Evolutionary conservation across 768 basidiomycete species (phyloP), one percentile per base, ranked within the genome.

Genomic region (Calocybe indica): DNA sequence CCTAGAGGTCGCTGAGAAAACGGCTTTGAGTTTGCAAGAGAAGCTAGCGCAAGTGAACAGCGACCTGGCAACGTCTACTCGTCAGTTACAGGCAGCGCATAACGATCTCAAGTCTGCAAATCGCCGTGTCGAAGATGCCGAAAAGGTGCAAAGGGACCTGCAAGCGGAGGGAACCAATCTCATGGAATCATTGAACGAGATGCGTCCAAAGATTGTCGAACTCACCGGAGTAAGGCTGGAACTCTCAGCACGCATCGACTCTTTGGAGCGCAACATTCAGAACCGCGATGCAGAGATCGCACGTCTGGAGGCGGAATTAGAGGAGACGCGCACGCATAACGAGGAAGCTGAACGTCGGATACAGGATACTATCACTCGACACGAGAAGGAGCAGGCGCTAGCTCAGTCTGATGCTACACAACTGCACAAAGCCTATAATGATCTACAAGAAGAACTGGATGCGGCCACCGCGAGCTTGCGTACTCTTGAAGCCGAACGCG

Each of bases 181-280:
- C 32, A 79, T 92, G 81, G 79, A 74, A 29, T 82, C 86, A n/a
- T 66, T 92, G 50, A 84, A 92, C 52, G 88, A 92, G 64, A 85
- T 92, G 80, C 78, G 85, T 30, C 79, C 87, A 36, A 92, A 92
- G 69, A 82, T 92, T 52, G 82, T 91, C 14, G 83, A 89, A 59
- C 71, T 94, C 46, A 89, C 86, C 2, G 78, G 81, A 34, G 75
- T 72, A 51, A 88, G 84, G 61, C 66, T 88, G 10, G 79, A 86
- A 50, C 72, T 88, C 7, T 71, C 73, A 38, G 86, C 92, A 51
- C 79, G 79, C 55, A 68, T 81, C 39, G 80, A 79, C 52, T 62
- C 64, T 46, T 62, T 89, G 47, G 73, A 82, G 49, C 70, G 73
- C 44, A 68, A 73, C 7, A 53, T 88, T 49, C 70, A 70, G 35